Evolutionary conservation across 768 basidiomycete species (phyloP).

Genomic region (Leucocoprinus sp.): DNA sequence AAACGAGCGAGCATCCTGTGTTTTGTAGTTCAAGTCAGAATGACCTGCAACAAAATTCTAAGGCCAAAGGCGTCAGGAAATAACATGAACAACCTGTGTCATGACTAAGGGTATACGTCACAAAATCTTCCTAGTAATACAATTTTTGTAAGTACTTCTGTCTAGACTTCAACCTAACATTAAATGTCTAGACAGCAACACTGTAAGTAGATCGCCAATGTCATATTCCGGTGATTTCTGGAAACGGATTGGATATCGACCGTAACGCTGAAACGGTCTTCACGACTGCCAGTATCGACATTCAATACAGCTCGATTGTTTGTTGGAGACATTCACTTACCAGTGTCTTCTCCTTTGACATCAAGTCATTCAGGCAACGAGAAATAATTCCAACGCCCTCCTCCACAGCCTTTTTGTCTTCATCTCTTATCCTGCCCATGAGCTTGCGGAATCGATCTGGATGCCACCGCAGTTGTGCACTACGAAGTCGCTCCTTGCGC

Average conservation of each 20-base stretch:
- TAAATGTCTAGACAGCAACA: too few relatives aligned
- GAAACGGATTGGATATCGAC: background rate
- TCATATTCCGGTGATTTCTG: background rate
- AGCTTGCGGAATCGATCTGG: conserved; percentile 67
- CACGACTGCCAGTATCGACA: background rate
- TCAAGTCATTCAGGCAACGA: conserved; percentile 58
- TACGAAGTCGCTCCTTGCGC: conserved; percentile 57
- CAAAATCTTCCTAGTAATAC: background rate
- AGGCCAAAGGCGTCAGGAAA: background rate
- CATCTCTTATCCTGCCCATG: conserved; percentile 40
- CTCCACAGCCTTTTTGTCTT: conserved; percentile 47
- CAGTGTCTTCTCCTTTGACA: conserved; percentile 30
- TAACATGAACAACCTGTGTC: conserved; percentile 8
- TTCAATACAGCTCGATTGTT: too few relatives aligned
- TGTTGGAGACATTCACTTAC: conserved; percentile 7
- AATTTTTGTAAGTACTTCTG: background rate
- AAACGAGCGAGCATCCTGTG: conserved; percentile 45
- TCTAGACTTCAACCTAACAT: background rate
- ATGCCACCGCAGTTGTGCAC: conserved; percentile 70
- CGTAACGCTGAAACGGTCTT: background rate
- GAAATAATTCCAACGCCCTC: conserved; percentile 60
- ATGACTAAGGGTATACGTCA: too few relatives aligned
- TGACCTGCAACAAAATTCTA: background rate
- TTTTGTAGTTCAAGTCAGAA: background rate
- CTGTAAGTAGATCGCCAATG: background rate